Evolutionary conservation across 768 basidiomycete species (phyloP).

Genomic region (Serendipita sp.): DNA sequence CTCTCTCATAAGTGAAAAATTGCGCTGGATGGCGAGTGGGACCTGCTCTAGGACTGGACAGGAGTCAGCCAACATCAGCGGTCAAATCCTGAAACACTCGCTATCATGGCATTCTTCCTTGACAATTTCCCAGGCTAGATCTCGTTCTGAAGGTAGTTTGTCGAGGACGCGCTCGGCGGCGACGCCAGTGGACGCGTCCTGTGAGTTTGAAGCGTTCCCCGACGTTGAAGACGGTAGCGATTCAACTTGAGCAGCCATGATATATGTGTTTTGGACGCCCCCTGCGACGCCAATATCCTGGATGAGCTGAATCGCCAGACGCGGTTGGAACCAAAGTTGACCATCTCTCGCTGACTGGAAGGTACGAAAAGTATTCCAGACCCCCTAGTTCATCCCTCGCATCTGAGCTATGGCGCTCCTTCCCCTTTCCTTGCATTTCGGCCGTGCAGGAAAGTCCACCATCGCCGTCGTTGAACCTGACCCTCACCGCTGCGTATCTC

Average conservation of each 20-base stretch:
- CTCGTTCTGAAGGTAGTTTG: slow-evolving; percentile 11
- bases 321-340: too few relatives aligned
- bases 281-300: not conserved
- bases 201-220: not conserved
- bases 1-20: slow-evolving; percentile 53
- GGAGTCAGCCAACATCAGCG: not conserved
- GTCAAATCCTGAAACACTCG: slow-evolving; percentile 17
- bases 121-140: slow-evolving; percentile 48
- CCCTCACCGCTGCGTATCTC: too few relatives aligned
- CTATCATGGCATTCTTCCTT: slow-evolving; percentile 72
- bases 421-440: too few relatives aligned
- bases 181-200: not conserved
- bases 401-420: too few relatives aligned
- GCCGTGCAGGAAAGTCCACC: too few relatives aligned
- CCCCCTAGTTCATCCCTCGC: too few relatives aligned
- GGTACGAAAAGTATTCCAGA: too few relatives aligned
- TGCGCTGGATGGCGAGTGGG: slow-evolving; percentile 57
- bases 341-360: too few relatives aligned
- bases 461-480: too few relatives aligned
- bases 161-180: not conserved
- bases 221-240: not conserved
- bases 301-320: not conserved
- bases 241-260: not conserved
- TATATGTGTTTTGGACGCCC: not conserved
- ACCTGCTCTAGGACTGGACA: slow-evolving; percentile 57